Percentiles rank a stretch among this genome's conserved stretches.
Conservation (phyloP, 2,329 filamentous ascomycete genomes). For the Hymenoscyphus fructigenus region DNA sequence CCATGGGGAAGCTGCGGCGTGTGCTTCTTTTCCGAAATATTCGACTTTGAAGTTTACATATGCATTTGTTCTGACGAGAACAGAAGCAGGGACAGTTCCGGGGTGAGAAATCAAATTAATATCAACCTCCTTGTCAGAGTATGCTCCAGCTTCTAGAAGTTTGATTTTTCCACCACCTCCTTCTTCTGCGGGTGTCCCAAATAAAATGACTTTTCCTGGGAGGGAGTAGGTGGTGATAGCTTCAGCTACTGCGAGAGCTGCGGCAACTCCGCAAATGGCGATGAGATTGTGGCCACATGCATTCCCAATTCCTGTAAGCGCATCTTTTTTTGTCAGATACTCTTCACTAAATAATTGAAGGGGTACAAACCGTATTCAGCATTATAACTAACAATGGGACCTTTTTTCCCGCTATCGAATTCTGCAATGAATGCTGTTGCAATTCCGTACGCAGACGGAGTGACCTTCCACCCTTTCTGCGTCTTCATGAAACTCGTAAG, state of each 20-base stretch:
- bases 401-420: slow-evolving; percentile 43
- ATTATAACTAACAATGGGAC: slow-evolving; percentile 44
- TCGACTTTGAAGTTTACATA: slow-evolving; percentile 50
- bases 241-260: slow-evolving; percentile 38
- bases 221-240: slow-evolving; percentile 26
- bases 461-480: slow-evolving; percentile 50
- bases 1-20: slow-evolving; percentile 42
- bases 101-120: slow-evolving; percentile 43
- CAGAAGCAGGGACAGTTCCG: slow-evolving; percentile 41
- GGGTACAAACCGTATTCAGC: slow-evolving; percentile 44
- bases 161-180: slow-evolving; percentile 43
- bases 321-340: slow-evolving; percentile 38
- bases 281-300: slow-evolving; percentile 47
- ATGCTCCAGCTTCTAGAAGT: slow-evolving; percentile 46
- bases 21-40: slow-evolving; percentile 52
- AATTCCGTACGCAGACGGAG: slow-evolving; percentile 50
- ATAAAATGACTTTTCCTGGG: slow-evolving; percentile 32
- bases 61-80: slow-evolving; percentile 52
- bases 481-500: slow-evolving; percentile 48
- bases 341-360: neutral
- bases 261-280: slow-evolving; percentile 39
- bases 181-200: slow-evolving; percentile 36
- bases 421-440: slow-evolving; percentile 51
- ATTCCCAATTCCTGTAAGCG: slow-evolving; percentile 43
- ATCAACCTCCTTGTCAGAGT: slow-evolving; percentile 38